A percentile compares a stretch with the other conserved stretches of the same genome.
phyloP scores from a whole-genome alignment of 2,329 filamentous ascomycete genomes.

The Endoconidiophora laricicola region DNA sequence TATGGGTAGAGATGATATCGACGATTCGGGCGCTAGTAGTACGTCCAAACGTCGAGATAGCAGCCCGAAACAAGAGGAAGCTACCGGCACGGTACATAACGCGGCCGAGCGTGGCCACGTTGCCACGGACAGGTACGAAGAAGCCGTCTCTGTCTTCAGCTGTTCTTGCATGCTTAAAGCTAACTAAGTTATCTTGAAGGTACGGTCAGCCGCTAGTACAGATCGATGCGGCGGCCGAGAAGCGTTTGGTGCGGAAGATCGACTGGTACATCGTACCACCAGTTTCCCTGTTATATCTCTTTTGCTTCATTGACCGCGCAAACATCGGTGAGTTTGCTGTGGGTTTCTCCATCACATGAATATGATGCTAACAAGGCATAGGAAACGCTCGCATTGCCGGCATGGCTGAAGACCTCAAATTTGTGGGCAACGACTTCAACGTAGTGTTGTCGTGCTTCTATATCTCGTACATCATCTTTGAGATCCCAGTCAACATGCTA shows the following conservation, averaged over 20 bases:
- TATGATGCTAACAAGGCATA: slow-evolving; percentile 17
- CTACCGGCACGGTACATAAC: slow-evolving; percentile 8
- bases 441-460: slow-evolving; percentile 51
- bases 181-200: not conserved
- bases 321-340: slow-evolving; percentile 41
- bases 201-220: slow-evolving; percentile 3
- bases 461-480: slow-evolving; percentile 55
- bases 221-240: slow-evolving; percentile 29
- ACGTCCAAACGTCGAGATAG: not conserved
- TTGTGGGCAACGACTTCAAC: slow-evolving; percentile 53
- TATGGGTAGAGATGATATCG: too few species aligned
- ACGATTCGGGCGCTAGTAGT: not conserved
- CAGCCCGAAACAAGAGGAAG: not conserved
- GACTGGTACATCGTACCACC: slow-evolving; percentile 50
- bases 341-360: not conserved
- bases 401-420: slow-evolving; percentile 41
- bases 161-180: too few species aligned
- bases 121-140: slow-evolving; percentile 26
- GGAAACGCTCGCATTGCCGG: slow-evolving; percentile 54
- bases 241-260: slow-evolving; percentile 43
- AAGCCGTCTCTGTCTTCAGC: slow-evolving; percentile 13
- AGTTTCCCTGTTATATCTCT: slow-evolving; percentile 49
- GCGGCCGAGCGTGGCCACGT: slow-evolving; percentile 28
- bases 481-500: slow-evolving; percentile 50
- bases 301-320: slow-evolving; percentile 60